Evolutionary conservation across 2,329 filamentous ascomycete species (phyloP), one percentile per base, ranked within the genome.

Genomic region (Fusarium citri): DNA sequence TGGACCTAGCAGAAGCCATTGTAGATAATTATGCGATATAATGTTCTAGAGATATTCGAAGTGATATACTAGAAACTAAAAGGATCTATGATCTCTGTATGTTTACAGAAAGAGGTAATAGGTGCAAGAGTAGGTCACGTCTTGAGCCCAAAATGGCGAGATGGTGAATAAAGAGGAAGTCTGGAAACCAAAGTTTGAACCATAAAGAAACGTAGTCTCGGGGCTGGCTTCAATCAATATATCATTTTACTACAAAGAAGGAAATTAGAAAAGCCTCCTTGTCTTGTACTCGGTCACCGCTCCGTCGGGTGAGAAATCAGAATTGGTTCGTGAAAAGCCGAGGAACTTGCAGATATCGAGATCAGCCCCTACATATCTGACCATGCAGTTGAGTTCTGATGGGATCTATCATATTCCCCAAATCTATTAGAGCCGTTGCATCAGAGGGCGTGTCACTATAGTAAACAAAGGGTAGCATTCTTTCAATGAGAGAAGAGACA

Each of bases 61-160:
- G 11, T 14, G n/a, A 9, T 28, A 10, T 28, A 42, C 26, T 53
- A 28, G 1, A 20, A 12, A 18, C 3, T 8, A 28, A 26, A 3
- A 22, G 4, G 9, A 14, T 6, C 15, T n/a, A 6, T 6, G 2
- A n/a, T 18, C 3, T 16, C 16, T 30, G 28, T 3, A 30, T 30
- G 6, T 14, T 30, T 30, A 30, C 28, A 30, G 28, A 30, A 30
- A 30, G 12, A 2, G n/a, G 41, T 14, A 28, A 14, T 22, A 12
- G 14, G 9, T 20, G 6, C 16, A n/a, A 20, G 11, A 20, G 1
- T 12, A 16, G 16, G 8, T n/a, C 25, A 48, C 22, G 47, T 31
- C 59, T 46, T 22, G n/a, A 58, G 50, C 59, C 60, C 60, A 64
- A 64, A 64, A 64, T 64, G 60, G 26, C 59, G 23, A 42, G 43